phyloP scores from a whole-genome alignment of 2,329 filamentous ascomycete genomes.

The Biscogniauxia sp. region DNA sequence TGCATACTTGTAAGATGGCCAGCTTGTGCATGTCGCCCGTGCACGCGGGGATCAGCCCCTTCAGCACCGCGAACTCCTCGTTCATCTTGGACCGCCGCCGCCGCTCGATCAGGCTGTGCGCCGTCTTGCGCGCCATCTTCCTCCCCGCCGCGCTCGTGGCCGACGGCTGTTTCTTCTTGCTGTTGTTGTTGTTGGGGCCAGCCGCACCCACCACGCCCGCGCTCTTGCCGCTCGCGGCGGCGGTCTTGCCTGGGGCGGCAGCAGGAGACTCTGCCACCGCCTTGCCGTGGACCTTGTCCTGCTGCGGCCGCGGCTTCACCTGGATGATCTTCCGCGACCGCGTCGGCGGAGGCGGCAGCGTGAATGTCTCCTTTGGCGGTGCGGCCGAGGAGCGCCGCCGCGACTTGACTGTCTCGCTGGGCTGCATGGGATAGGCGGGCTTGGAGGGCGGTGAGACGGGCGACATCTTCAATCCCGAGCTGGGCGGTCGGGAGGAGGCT shows the following conservation, averaged over 20 bases:
- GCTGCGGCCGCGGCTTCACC: constrained; percentile 70
- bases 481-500: constrained; percentile 43
- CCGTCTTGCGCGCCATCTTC: constrained; percentile 93
- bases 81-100: constrained; percentile 96
- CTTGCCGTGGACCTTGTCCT: constrained; percentile 37
- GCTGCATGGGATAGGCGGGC: constrained; percentile 44
- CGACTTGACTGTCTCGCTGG: constrained; percentile 48
- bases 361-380: constrained; percentile 63
- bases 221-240: constrained; percentile 12
- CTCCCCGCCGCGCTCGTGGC: constrained; percentile 81
- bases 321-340: constrained; percentile 95
- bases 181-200: constrained; percentile 63
- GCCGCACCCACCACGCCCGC: constrained; percentile 18
- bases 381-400: constrained; percentile 50
- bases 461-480: constrained; percentile 36
- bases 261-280: constrained; percentile 14
- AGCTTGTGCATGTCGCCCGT: constrained; percentile 98
- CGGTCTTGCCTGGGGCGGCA: not conserved
- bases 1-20: constrained; percentile 79
- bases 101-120: constrained; percentile 91
- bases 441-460: constrained; percentile 28
- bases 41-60: constrained; percentile 94
- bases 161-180: constrained; percentile 75
- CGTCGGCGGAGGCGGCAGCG: constrained; percentile 87
- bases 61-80: constrained; percentile 90